These are phyloP conservation scores for Xylariaceae sp. DNA, from an alignment of 2,329 filamentous ascomycete genomes.

Conservation along the genomic window DNA sequence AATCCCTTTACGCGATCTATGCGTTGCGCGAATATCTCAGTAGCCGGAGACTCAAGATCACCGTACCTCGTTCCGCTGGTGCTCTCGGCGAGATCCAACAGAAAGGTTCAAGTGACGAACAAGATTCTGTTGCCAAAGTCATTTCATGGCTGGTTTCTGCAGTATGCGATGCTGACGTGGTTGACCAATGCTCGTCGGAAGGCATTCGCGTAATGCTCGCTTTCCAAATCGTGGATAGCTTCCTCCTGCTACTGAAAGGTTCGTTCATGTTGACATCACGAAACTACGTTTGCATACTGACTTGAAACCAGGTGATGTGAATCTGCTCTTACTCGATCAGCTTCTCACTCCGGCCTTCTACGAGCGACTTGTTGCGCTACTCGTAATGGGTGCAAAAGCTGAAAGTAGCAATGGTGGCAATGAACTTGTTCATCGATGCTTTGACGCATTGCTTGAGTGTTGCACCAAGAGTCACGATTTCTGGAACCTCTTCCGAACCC, in stretches of 20 bases:
- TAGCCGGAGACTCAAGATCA: constrained; percentile 30
- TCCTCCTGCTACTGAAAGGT: constrained; percentile 54
- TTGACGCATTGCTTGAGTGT: constrained; percentile 39
- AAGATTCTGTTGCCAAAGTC: constrained; percentile 39
- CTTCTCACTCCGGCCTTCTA: constrained; percentile 23
- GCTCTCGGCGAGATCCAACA: constrained; percentile 20
- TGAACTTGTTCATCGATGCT: constrained; percentile 32
- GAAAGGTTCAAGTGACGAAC: constrained; percentile 23
- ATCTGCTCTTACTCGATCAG: constrained; percentile 15
- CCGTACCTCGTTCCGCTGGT: constrained; percentile 23
- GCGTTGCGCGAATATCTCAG: constrained; percentile 61
- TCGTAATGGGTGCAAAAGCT: constrained; percentile 18
- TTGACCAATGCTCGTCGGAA: constrained; percentile 40
- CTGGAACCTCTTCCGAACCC: constrained; percentile 35
- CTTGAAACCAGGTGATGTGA: constrained; percentile 22
- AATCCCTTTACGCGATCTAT: constrained; percentile 68
- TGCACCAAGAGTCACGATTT: constrained; percentile 36
- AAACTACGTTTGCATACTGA: constrained; percentile 10
- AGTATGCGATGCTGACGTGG: constrained; percentile 54
- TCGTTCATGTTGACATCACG: constrained; percentile 18
- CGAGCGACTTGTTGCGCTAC: constrained; percentile 22
- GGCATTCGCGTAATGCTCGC: constrained; percentile 47
- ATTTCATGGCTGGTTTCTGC: constrained; percentile 56
- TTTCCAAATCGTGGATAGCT: constrained; percentile 52
- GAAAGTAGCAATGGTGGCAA: constrained; percentile 24